Percentiles rank a stretch among this genome's conserved stretches.
These are phyloP conservation scores for Eutrema japonicum DNA, from an alignment of 345 rosid genomes.

Conservation along the genomic window DNA sequence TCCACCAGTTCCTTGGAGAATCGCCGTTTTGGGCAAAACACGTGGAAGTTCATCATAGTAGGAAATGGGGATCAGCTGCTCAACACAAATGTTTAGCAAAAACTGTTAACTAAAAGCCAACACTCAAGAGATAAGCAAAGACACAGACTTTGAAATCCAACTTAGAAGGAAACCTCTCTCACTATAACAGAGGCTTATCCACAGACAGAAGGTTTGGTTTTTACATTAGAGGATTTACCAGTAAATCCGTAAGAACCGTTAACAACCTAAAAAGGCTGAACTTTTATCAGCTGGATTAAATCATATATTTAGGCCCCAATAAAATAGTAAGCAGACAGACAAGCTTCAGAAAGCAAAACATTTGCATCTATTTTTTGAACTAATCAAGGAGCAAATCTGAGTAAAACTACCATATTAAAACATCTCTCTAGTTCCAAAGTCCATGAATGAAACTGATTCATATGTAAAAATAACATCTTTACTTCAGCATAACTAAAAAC, in stretches of 20 bases:
- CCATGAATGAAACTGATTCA: neutral
- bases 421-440: neutral
- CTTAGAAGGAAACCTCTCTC: neutral
- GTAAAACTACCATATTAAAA: neutral
- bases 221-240: neutral
- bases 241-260: too few relatives aligned
- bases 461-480: neutral
- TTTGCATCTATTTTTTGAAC: neutral
- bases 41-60: conserved; percentile 28
- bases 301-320: neutral
- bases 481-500: too few relatives aligned
- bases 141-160: neutral
- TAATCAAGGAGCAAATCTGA: conserved; percentile 1
- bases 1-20: conserved; percentile 34
- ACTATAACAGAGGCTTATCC: neutral
- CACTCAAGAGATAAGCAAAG: neutral
- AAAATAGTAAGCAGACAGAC: neutral
- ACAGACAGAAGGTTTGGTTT: neutral
- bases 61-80: conserved; percentile 22
- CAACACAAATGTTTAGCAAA: neutral
- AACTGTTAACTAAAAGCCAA: neutral
- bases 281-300: neutral
- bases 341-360: neutral
- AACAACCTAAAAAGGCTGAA: neutral
- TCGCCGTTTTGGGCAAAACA: conserved; percentile 15